These are phyloP conservation scores for Saksenaea oblongispora DNA, from an alignment of 371 early-diverging fungal genomes.

Conservation along the genomic window DNA sequence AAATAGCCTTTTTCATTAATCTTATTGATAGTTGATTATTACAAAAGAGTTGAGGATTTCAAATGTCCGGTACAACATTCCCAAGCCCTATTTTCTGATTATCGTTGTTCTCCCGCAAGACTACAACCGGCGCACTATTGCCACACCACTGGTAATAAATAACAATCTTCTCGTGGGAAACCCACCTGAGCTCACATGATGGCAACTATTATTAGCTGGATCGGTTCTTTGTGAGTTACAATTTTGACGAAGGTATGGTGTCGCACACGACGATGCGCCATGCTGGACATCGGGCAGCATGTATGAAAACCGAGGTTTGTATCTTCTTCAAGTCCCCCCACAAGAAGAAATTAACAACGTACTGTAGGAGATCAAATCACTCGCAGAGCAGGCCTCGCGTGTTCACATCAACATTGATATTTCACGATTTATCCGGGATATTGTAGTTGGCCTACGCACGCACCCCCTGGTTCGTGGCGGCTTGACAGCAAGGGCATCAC, in stretches of 20 bases:
- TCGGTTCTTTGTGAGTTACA: slow-evolving; percentile 55
- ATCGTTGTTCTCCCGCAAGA: slow-evolving; percentile 38
- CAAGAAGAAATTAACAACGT: not conserved
- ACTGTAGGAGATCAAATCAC: slow-evolving; percentile 50
- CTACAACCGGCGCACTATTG: slow-evolving; percentile 22
- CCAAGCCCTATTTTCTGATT: slow-evolving; percentile 49
- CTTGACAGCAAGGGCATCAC: slow-evolving; percentile 59
- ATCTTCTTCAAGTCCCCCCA: too few relatives aligned
- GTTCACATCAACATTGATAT: slow-evolving; percentile 62
- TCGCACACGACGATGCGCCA: slow-evolving; percentile 18
- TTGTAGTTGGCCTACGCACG: slow-evolving; percentile 62
- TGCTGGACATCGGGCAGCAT: slow-evolving; percentile 33
- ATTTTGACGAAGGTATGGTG: slow-evolving; percentile 45
- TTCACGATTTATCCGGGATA: slow-evolving; percentile 61
- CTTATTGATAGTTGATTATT: slow-evolving; percentile 33
- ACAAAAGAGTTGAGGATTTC: slow-evolving; percentile 53
- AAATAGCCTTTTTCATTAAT: not conserved
- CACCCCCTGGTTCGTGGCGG: slow-evolving; percentile 63
- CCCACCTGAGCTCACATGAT: not conserved
- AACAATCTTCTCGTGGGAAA: not conserved
- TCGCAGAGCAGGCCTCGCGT: slow-evolving; percentile 46
- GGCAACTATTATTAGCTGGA: slow-evolving; percentile 42
- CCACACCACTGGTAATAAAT: slow-evolving; percentile 32
- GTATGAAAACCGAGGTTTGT: not conserved
- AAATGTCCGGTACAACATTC: slow-evolving; percentile 50